Evolutionary conservation across 345 rosid genomes (phyloP).

Genomic region (Linum usitatissimum): DNA sequence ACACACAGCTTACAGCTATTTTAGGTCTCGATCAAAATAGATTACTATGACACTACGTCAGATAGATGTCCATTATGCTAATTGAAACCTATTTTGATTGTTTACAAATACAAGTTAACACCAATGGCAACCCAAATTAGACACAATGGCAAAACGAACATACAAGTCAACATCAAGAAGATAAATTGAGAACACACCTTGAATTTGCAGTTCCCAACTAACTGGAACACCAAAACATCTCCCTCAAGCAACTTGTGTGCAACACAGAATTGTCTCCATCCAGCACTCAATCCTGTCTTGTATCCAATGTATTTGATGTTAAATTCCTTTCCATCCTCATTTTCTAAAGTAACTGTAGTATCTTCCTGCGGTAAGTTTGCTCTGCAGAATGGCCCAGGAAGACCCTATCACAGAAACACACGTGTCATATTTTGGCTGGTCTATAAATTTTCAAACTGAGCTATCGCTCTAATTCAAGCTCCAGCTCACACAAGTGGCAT

Average conservation of each 20-base stretch:
- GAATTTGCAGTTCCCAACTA: conserved; percentile 34
- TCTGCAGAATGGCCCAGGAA: conserved; percentile 26
- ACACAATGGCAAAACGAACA: background rate
- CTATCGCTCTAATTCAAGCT: background rate
- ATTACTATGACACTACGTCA: background rate
- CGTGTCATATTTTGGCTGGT: background rate
- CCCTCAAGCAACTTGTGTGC: conserved; percentile 44
- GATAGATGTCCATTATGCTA: background rate
- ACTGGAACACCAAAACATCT: conserved; percentile 54
- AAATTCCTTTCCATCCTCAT: conserved; percentile 34
- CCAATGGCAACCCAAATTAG: background rate
- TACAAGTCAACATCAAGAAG: background rate
- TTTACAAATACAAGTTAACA: background rate
- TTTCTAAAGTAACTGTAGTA: conserved; percentile 33
- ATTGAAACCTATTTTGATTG: background rate
- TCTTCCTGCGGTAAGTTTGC: conserved; percentile 29
- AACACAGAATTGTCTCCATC: conserved; percentile 54
- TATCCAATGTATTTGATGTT: conserved; percentile 33
- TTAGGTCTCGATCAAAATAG: too few species aligned
- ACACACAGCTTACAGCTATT: background rate
- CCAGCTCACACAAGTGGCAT: background rate
- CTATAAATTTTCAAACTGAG: background rate
- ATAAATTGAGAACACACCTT: conserved; percentile 27
- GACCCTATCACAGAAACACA: conserved; percentile 22
- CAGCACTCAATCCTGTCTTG: conserved; percentile 54